Base-by-base conservation (phyloP, 164 flowering plant genomes). In the Piper betle region DNA sequence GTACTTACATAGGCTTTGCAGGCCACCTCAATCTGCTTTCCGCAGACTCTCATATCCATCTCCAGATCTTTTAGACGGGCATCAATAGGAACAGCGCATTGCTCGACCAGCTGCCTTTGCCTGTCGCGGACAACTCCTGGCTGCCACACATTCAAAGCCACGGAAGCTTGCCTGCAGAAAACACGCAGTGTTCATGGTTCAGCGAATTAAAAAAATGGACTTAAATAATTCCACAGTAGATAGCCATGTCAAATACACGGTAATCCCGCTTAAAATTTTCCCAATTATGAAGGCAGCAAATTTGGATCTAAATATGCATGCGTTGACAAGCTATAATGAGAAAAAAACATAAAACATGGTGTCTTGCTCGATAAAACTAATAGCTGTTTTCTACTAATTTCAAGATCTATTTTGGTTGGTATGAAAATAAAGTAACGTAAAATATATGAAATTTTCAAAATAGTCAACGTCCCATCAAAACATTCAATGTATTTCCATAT, bases 91-190 rank as follows among this genome's bases (percentile, higher is more conserved):
- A 88, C 86, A 68, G 56, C 68, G 72, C 74, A 69, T 65, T 92
- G 96, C 72, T 80, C 82, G 52, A 92, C 85, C 41, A 87, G 70
- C 60, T 85, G 83, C 57, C 75, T 85, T 42, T 88, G 96, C 69
- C 80, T 73, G 13, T 80, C 76, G 17, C 93, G 72, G 25, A 91
- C 53, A 59, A 82, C 66, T 68, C 85, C 91, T 18, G 98, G 98
- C 73, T 91, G 98, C 98, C 98, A 91, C 40, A 88, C 98, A 74
- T 85, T 87, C 78, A 92, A 76, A 39, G 98, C 89, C 15, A 78
- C 84, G 2, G 95, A 80, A 40, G 98, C 91, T 72, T 78, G 84
- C 82, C 97, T 91, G 65, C 38, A 50, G 59, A 52, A 50, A 64
- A 46, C 12, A 6, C 1, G 16, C 16, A 53, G 6, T 17, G 25